Evolutionary conservation across 345 rosid genomes (phyloP), one percentile per base, ranked within the genome.

Genomic region (Acer saccharum): DNA sequence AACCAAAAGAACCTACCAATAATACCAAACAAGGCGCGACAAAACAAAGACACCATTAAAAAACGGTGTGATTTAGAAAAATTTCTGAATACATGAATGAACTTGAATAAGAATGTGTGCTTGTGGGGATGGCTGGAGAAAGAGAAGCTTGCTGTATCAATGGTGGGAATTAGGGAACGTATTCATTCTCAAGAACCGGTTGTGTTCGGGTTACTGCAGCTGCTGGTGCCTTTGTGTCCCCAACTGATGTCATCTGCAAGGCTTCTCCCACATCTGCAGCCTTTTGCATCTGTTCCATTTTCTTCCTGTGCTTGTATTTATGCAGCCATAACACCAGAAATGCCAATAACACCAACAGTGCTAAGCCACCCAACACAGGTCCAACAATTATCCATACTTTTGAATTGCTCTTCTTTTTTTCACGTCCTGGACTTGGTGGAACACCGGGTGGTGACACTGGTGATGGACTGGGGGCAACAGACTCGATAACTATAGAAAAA

Each of bases 201-300:
- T 89, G 99, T 21, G 99, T 96, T 46, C 99, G 86, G 4, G 97
- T 96, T 3, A 90, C 90, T 18, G 76, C 84, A 65, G 98, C 98
- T 0, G 92, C 86, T 1, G 98, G 99, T 60, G 98, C 98, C 87
- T 87, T 94, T 6, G 97, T 86, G 58, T 90, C 89, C 18, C 99
- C 97, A 3, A 94, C 90, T 0, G 89, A 75, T 65, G 98, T 89
- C 94, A 94, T 91, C 21, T 84, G 88, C 18, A 96, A 83, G 63
- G 93, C 82, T 86, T 96, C 99, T 54, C 99, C 99, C 48, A 82
- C 85, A 60, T 96, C 99, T 32, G 98, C 97, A 73, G 95, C 98
- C 83, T 81, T 96, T 88, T 96, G 94, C 99, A 96, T 94, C 78
- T 85, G 90, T 65, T 86, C 90, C 88, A 94, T 84, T 80, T 78